Evolutionary conservation across 1,139 yeast genomes (phyloP), one percentile per base, ranked within the genome.

Genomic region (Taphrina wiesneri): DNA sequence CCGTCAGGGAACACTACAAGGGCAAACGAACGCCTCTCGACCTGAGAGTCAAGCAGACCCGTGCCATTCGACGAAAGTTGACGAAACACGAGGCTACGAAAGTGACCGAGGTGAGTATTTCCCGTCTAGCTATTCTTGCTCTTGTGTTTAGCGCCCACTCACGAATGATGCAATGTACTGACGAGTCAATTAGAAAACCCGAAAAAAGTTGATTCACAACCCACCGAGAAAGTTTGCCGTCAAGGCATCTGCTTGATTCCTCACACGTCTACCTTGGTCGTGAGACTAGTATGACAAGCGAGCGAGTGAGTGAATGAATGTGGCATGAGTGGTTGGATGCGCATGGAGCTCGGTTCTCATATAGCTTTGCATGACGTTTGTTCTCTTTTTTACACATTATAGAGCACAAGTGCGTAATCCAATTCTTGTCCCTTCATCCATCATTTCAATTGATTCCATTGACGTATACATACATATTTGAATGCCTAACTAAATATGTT

Each of bases 1-100:
- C 88, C 76, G 97, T 90, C 80, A 90, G 90, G 82, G 96, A 88
- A 79, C 88, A 89, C 86, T 92, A 91, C 93, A 72, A 74, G 74
- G 96, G 92, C 83, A 91, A 91, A 87, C 92, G 91, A 85, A 85
- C 87, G 81, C 99, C 99, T 85, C 92, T 92, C 86, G 98, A 92
- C 81, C 87, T 93, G 83, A 93, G 98, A 85, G 96, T 90, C 78
- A 93, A 93, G 92, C 90, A 93, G 88, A 93, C 99, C 83, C 93
- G 98, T 87, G 98, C 99, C 82, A 84, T 93, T 82, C 92, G 99
- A 89, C 90, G 98, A 86, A 86, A 87, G 81, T 86, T 93, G 80
- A 86, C 97, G 81, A 85, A 88, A 80, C 82, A 82, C 82, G 97
- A 93, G 84, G 86, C 78, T 96, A 97, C 83, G 90, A 88, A 96